phyloP scores from a whole-genome alignment of 345 rosid genomes.

The Stellera chamaejasme region DNA sequence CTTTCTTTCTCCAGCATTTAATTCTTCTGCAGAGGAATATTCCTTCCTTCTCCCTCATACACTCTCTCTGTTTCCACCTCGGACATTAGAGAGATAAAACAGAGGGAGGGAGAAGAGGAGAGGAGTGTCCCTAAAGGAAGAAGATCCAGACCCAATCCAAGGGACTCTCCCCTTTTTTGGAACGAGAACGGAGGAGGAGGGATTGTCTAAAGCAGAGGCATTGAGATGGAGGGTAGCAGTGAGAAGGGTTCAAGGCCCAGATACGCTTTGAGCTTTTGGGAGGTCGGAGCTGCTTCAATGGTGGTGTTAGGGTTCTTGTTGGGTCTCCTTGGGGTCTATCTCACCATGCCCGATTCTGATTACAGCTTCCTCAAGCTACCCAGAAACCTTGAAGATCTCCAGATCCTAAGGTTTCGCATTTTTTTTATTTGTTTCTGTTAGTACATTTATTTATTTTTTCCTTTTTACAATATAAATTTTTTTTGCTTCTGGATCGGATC shows the following conservation, averaged over 20 bases:
- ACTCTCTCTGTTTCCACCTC: neutral
- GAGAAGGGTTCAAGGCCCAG: constrained; percentile 18
- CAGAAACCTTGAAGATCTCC: constrained; percentile 79
- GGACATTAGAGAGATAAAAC: neutral
- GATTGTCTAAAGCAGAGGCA: constrained; percentile 14
- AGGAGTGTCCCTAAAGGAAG: constrained; percentile 24
- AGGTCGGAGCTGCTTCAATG: constrained; percentile 46
- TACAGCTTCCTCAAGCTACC: constrained; percentile 95
- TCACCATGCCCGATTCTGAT: constrained; percentile 88
- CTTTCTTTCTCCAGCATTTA: constrained; percentile 1
- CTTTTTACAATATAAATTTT: constrained; percentile 3
- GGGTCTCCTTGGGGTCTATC: constrained; percentile 61
- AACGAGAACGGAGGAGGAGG: constrained; percentile 15
- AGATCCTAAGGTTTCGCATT: constrained; percentile 59
- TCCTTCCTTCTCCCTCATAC: constrained; percentile 7
- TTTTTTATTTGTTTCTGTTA: neutral
- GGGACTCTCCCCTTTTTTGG: neutral
- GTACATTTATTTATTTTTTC: neutral
- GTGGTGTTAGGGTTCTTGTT: constrained; percentile 49
- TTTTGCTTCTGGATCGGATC: neutral
- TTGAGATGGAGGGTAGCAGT: constrained; percentile 10
- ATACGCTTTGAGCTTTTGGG: constrained; percentile 57
- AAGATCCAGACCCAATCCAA: constrained; percentile 2
- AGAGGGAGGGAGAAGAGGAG: neutral
- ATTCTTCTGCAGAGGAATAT: constrained; percentile 12